Evolutionary conservation across 441 rosid genomes (phyloP).

Genomic region (Syzygium malaccense): DNA sequence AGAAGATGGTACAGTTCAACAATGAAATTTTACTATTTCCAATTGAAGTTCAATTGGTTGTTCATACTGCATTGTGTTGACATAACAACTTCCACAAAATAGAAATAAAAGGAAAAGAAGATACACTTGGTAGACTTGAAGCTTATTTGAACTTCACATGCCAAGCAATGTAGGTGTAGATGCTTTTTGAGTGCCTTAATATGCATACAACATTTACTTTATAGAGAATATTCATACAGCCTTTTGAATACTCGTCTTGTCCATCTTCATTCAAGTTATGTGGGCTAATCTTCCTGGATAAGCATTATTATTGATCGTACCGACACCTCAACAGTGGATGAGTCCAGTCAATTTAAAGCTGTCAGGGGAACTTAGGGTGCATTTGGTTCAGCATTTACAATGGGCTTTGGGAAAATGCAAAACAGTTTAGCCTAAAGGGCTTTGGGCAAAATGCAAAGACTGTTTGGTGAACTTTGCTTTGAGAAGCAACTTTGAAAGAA

Average conservation of each 20-base stretch:
- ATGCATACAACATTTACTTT: neutral
- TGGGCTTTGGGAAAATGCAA: no score
- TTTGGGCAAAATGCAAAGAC: no score
- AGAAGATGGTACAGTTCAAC: neutral
- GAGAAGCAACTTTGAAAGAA: no score
- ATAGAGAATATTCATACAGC: neutral
- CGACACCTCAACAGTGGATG: neutral
- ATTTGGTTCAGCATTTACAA: no score
- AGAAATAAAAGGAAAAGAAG: neutral
- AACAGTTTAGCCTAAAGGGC: no score
- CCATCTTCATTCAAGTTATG: neutral
- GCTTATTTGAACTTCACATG: neutral
- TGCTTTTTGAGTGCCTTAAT: neutral
- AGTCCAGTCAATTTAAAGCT: neutral
- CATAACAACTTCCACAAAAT: neutral
- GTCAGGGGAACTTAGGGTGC: neutral
- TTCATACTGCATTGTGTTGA: neutral
- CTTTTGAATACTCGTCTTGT: neutral
- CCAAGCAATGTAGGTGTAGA: neutral
- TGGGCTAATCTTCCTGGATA: neutral
- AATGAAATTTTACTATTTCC: neutral
- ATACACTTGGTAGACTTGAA: neutral
- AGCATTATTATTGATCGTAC: neutral
- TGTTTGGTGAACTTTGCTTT: no score
- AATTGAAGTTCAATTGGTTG: neutral